These are phyloP conservation scores for Barnettozyma vustinii DNA, from an alignment of 805 yeast species.

Conservation along the genomic window DNA sequence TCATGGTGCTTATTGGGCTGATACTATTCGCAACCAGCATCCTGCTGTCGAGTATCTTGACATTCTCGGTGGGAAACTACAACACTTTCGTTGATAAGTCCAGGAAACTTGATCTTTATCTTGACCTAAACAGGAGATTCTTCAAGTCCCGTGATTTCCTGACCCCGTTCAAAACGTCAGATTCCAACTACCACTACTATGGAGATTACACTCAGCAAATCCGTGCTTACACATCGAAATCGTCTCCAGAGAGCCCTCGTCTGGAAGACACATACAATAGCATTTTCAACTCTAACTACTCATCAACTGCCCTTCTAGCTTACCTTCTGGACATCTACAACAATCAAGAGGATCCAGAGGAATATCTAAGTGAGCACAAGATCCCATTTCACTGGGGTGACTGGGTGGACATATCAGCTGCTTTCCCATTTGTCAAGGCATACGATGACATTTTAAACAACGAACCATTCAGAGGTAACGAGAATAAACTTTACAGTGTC, in stretches of 20 bases:
- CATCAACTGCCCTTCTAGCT: conserved; percentile 16
- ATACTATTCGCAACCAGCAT: conserved; percentile 17
- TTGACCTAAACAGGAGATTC: conserved; percentile 17
- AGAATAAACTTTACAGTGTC: not conserved
- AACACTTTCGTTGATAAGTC: conserved; percentile 16
- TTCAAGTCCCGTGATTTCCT: conserved; percentile 18
- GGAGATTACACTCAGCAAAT: conserved; percentile 1
- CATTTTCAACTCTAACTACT: conserved; percentile 15
- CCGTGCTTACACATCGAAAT: not conserved
- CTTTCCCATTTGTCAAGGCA: conserved; percentile 24
- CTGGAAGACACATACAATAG: conserved; percentile 5
- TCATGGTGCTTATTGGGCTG: conserved; percentile 18
- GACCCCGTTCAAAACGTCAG: conserved; percentile 15
- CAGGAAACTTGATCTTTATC: conserved; percentile 15
- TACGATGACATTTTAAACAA: conserved; percentile 19
- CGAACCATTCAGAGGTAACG: conserved; percentile 7
- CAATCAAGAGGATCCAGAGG: conserved; percentile 15
- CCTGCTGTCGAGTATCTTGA: conserved; percentile 14
- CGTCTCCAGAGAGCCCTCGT: conserved; percentile 2
- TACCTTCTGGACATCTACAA: conserved; percentile 10
- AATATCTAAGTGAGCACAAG: conserved; percentile 8
- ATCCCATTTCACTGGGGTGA: conserved; percentile 30
- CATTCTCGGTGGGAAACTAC: conserved; percentile 19
- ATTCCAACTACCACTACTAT: conserved; percentile 6
- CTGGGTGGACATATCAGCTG: conserved; percentile 26